phyloP scores from a whole-genome alignment of 2,329 filamentous ascomycete genomes.

The Aspergillus aculeatinus region DNA sequence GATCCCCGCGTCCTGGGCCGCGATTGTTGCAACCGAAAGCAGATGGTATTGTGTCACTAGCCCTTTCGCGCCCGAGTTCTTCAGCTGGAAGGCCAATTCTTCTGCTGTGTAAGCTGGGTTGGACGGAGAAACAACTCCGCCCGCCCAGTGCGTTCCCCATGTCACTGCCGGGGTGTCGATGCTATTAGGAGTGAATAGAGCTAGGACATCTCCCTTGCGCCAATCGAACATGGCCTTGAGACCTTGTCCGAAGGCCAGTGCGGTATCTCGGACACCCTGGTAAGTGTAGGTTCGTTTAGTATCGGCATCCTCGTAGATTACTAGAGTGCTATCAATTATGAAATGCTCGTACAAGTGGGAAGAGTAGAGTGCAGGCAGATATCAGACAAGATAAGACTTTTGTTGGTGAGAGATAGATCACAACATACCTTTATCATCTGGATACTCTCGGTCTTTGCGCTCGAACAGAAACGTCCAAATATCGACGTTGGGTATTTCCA shows the following conservation, averaged over 20 bases:
- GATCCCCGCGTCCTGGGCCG: slow-evolving; percentile 69
- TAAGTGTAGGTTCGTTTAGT: slow-evolving; percentile 70
- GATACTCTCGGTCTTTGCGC: slow-evolving; percentile 61
- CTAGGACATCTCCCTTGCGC: slow-evolving; percentile 79
- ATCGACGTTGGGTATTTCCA: slow-evolving; percentile 73
- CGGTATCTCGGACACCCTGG: slow-evolving; percentile 62
- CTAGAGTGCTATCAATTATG: slow-evolving; percentile 44
- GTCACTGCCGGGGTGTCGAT: slow-evolving; percentile 77
- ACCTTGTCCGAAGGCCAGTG: slow-evolving; percentile 76
- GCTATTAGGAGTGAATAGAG: slow-evolving; percentile 78
- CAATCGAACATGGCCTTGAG: slow-evolving; percentile 73
- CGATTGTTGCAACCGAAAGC: slow-evolving; percentile 64
- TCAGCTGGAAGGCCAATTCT: slow-evolving; percentile 81
- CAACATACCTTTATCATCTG: slow-evolving; percentile 68
- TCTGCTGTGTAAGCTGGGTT: slow-evolving; percentile 84
- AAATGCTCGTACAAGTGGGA: background rate
- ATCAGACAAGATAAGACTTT: no score
- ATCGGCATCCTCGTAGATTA: slow-evolving; percentile 74
- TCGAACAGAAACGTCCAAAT: slow-evolving; percentile 79
- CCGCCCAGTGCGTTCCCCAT: slow-evolving; percentile 80
- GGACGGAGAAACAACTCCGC: slow-evolving; percentile 77
- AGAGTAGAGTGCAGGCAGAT: background rate
- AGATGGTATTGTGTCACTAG: slow-evolving; percentile 71
- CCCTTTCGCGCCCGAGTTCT: slow-evolving; percentile 71
- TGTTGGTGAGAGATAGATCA: no score